phyloP scores from a whole-genome alignment of 2,329 filamentous ascomycete species.

The Botryotinia globosa region DNA sequence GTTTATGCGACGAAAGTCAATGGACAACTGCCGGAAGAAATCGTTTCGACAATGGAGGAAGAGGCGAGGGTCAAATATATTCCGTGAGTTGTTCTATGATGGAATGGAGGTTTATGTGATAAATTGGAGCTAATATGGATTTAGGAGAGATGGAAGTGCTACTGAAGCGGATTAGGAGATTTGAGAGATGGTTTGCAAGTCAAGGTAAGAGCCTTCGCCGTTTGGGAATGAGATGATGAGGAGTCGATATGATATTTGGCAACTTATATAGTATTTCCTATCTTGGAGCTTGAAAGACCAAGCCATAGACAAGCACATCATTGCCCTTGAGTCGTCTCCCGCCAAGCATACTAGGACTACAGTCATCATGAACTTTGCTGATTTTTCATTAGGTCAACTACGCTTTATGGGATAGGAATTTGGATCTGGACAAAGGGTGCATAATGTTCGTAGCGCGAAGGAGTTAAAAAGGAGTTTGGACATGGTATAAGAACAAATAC shows the following conservation, averaged over 20 bases:
- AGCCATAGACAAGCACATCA: constrained; percentile 74
- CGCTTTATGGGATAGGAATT: constrained; percentile 7
- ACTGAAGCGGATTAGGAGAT: constrained; percentile 35
- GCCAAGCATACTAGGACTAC: background rate
- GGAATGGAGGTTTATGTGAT: background rate
- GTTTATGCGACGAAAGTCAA: constrained; percentile 95
- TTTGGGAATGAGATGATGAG: background rate
- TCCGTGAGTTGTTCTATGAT: constrained; percentile 49
- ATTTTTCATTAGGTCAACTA: background rate
- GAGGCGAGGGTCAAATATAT: constrained; percentile 64
- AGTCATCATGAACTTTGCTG: background rate
- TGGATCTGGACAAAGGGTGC: background rate
- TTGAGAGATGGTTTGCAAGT: background rate
- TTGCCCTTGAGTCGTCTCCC: constrained; percentile 64
- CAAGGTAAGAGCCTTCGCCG: background rate
- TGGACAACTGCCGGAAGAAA: constrained; percentile 69
- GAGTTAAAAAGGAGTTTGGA: constrained; percentile 13
- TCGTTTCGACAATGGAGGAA: constrained; percentile 58
- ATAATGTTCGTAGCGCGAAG: background rate
- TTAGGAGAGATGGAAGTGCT: constrained; percentile 55
- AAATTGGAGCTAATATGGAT: constrained; percentile 25
- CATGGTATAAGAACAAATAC: background rate
- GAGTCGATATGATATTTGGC: constrained; percentile 76
- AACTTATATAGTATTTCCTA: constrained; percentile 98
- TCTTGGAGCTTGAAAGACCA: constrained; percentile 79